Conservation (phyloP, 2,329 filamentous ascomycete species). For the Chrysoporthe deuterocubensis region DNA sequence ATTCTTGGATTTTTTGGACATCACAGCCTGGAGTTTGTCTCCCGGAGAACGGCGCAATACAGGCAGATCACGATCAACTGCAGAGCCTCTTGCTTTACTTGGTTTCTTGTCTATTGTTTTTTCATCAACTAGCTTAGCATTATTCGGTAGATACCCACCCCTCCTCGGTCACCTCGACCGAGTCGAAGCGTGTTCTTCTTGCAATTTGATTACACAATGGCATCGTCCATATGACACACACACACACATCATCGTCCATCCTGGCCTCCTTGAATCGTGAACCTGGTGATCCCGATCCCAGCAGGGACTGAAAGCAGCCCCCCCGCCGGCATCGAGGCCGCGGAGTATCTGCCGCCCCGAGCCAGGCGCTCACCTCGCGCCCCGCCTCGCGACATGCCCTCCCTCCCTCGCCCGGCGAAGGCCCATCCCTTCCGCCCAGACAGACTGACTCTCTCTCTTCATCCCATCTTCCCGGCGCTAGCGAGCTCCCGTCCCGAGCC, state of each 20-base stretch:
- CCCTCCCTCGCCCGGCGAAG: too few species aligned
- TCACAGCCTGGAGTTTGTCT: neutral
- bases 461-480: too few species aligned
- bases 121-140: slow-evolving; percentile 6
- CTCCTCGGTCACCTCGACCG: slow-evolving; percentile 14
- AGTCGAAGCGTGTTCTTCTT: slow-evolving; percentile 6
- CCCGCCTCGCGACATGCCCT: too few species aligned
- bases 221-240: neutral
- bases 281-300: neutral
- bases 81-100: neutral
- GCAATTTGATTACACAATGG: neutral
- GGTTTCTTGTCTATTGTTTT: neutral
- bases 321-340: too few species aligned
- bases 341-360: too few species aligned
- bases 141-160: slow-evolving; percentile 22
- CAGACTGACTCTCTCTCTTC: too few species aligned
- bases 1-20: slow-evolving; percentile 1
- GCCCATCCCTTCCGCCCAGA: too few species aligned
- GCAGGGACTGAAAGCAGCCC: too few species aligned
- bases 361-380: too few species aligned
- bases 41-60: neutral
- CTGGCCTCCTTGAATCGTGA: neutral
- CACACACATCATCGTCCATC: neutral
- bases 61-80: neutral
- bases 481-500: too few species aligned